Base-by-base conservation (phyloP, 2,329 filamentous ascomycete genomes). In the Penicillium sp. region DNA sequence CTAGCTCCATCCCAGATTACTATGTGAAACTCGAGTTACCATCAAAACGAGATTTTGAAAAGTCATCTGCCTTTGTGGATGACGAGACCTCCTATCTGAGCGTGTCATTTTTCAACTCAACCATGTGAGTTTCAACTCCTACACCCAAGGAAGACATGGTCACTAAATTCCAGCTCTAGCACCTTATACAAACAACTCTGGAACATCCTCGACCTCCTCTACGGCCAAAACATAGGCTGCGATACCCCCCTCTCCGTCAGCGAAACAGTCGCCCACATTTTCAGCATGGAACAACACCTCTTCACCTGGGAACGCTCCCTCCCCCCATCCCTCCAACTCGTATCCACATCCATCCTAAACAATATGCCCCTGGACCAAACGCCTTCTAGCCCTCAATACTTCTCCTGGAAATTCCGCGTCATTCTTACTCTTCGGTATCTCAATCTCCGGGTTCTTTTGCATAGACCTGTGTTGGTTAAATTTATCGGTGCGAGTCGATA, bases 201-300 rank as follows among this genome's bases (percentile, higher is more conserved):
- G 45, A 68, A 72, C 12, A 70, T 80, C 9, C 72, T 84, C 10
- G 78, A 82, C 28, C 66, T 67, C 0, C 71, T 79, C 10, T 83
- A 83, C 58, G 80, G 76, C 9, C 76, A 76, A 56, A 84, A 84
- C 51, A 70, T 84, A 2, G 81, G 77, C 6, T 76, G 72, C 30
- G 75, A 72, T 9, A 47, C 60, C 0, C 60, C 67, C 1, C 62
- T 68, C 2, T 69, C 65, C 2, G 68, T 72, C 1, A 59, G 71
- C 9, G 70, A 73, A 10, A 71, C 72, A 0, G 70, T 78, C 3
- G 72, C 78, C 0, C 71, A 75, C 3, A 70, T 81, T 2, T 73
- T 82, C 42, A 47, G 45, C 8, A 47, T 71, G 38, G 64, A 70
- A 42, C 54, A 67, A 13, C 33, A 58, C 3, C 35, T 68, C 0